Evolutionary conservation across 495 filamentous ascomycete species (phyloP).

Genomic region (Extremus antarcticus): DNA sequence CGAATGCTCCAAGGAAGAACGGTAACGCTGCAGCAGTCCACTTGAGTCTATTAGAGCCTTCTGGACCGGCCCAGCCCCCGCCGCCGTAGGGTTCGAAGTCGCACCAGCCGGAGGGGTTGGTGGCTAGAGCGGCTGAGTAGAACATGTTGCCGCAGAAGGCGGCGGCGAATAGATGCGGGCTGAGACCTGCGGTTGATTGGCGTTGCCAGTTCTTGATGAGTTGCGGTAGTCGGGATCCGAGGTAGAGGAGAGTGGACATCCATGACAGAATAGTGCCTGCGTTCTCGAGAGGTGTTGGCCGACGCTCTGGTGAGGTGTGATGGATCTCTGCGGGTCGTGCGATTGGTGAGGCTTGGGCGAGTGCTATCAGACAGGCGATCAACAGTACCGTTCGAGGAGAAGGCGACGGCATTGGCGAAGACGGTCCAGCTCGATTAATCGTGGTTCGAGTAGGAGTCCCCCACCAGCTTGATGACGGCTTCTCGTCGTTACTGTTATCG

Average conservation of each 20-base stretch:
- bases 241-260: constrained; percentile 56
- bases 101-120: constrained; percentile 59
- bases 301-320: constrained; percentile 11
- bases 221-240: constrained; percentile 60
- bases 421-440: constrained; percentile 14
- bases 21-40: constrained; percentile 53
- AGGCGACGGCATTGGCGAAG: constrained; percentile 14
- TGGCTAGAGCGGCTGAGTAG: constrained; percentile 54
- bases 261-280: constrained; percentile 52
- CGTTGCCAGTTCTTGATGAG: constrained; percentile 57
- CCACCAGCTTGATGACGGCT: constrained; percentile 2
- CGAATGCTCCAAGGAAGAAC: constrained; percentile 62
- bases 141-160: constrained; percentile 65
- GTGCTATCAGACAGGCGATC: constrained; percentile 25
- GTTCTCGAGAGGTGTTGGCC: constrained; percentile 31
- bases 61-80: constrained; percentile 51
- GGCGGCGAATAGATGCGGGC: constrained; percentile 55
- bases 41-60: constrained; percentile 45
- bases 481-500: neutral
- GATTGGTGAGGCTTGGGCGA: constrained; percentile 28
- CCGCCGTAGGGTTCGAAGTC: constrained; percentile 52
- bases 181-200: constrained; percentile 59
- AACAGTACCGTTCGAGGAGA: constrained; percentile 26
- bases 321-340: constrained; percentile 22
- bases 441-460: constrained; percentile 10